These are phyloP conservation scores for Suillus alpinus DNA, from an alignment of 768 basidiomycete species.

Conservation along the genomic window DNA sequence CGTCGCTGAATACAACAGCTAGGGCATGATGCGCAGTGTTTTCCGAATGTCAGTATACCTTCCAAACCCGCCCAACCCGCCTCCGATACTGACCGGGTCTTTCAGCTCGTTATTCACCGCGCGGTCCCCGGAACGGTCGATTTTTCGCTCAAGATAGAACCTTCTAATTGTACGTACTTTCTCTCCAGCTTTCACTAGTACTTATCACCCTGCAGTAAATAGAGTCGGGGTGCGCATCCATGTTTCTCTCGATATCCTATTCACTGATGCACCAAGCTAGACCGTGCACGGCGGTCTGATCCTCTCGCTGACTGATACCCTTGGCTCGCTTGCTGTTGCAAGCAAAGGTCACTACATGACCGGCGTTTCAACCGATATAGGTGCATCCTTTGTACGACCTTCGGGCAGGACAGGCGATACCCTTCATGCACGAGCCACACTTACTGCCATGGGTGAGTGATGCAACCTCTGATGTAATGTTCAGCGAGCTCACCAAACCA, in stretches of 20 bases:
- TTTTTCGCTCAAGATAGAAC: conserved; percentile 68
- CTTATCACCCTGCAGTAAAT: conserved; percentile 52
- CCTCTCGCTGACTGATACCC: conserved; percentile 77
- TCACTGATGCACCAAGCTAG: conserved; percentile 20
- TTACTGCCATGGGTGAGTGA: conserved; percentile 65
- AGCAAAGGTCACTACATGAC: conserved; percentile 84
- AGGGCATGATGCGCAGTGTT: conserved; percentile 82
- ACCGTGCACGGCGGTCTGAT: conserved; percentile 80
- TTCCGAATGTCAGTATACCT: conserved; percentile 59
- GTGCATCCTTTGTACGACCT: conserved; percentile 73
- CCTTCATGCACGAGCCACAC: conserved; percentile 57
- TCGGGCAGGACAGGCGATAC: conserved; percentile 70
- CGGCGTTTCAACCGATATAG: conserved; percentile 82
- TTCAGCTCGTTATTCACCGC: conserved; percentile 58
- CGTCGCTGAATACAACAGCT: conserved; percentile 12
- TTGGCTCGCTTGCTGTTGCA: conserved; percentile 83
- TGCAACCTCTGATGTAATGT: not conserved
- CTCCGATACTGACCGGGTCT: not conserved
- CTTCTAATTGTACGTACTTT: conserved; percentile 60
- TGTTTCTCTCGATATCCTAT: not conserved
- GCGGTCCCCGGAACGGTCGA: conserved; percentile 74
- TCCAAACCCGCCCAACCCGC: not conserved
- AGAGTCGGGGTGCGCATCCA: conserved; percentile 64
- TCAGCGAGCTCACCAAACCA: conserved; percentile 24
- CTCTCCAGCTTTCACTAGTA: not conserved